These are phyloP conservation scores for Aspergillus neotritici DNA, from an alignment of 2,329 filamentous ascomycete genomes.

Conservation along the genomic window DNA sequence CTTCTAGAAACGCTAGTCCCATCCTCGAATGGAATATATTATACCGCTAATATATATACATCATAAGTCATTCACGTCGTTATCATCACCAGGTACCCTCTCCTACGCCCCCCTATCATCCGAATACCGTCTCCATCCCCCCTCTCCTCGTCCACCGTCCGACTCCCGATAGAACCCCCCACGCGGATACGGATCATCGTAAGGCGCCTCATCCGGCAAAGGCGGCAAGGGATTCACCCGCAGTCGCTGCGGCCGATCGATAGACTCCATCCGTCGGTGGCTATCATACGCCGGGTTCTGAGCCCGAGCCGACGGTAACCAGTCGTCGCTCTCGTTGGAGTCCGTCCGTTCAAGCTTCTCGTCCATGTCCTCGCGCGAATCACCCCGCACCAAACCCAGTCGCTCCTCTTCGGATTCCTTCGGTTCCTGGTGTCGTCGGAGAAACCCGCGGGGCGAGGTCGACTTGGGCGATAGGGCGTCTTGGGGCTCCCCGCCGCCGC, in stretches of 20 bases:
- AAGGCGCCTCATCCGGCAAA: slow-evolving; percentile 25
- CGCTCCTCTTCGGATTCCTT: slow-evolving; percentile 74
- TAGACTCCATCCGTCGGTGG: background rate
- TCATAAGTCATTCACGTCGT: slow-evolving; percentile 9
- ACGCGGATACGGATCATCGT: slow-evolving; percentile 4
- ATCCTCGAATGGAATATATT: background rate
- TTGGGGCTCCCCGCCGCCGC: slow-evolving; percentile 10
- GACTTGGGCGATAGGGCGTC: slow-evolving; percentile 1
- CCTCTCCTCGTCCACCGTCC: slow-evolving; percentile 9
- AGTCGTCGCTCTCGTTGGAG: slow-evolving; percentile 13
- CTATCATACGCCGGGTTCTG: too few relatives aligned
- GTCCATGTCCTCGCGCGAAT: slow-evolving; percentile 40
- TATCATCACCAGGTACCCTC: slow-evolving; percentile 6
- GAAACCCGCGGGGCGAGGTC: slow-evolving; percentile 32
- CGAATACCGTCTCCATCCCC: slow-evolving; percentile 27
- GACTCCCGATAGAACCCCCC: slow-evolving; percentile 13
- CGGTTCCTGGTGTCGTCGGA: slow-evolving; percentile 39
- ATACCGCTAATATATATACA: slow-evolving; percentile 9
- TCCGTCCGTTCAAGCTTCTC: slow-evolving; percentile 27
- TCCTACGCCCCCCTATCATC: slow-evolving; percentile 2
- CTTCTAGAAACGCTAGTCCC: too few relatives aligned
- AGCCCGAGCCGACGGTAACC: too few relatives aligned
- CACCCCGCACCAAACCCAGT: slow-evolving; percentile 74
- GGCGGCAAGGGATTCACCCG: slow-evolving; percentile 29
- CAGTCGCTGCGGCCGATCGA: slow-evolving; percentile 16